Percentiles rank a stretch among this genome's conserved stretches.
Conservation (phyloP, 208 protist genomes). For the Trypanosoma boissoni region DNA sequence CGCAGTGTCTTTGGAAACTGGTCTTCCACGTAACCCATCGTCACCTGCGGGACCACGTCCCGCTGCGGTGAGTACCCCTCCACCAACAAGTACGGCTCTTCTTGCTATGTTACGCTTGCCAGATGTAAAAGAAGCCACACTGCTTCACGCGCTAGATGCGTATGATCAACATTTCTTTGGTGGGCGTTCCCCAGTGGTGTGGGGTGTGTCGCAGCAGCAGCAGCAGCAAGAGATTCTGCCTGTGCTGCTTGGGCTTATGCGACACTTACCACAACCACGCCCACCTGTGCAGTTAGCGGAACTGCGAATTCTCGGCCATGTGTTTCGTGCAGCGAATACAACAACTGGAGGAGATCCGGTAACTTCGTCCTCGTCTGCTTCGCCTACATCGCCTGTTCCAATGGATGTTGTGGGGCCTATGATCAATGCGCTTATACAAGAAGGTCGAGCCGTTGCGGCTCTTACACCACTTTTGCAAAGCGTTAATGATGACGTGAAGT, state of each 20-base stretch:
- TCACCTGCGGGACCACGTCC: too few species aligned
- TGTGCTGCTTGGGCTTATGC: constrained; percentile 50
- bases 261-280: constrained; percentile 68
- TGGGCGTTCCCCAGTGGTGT: constrained; percentile 13
- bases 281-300: constrained; percentile 76
- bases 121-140: constrained; percentile 72
- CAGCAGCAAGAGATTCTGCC: constrained; percentile 38
- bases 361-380: background rate
- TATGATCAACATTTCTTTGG: constrained; percentile 60
- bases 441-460: constrained; percentile 41
- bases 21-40: too few species aligned
- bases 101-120: constrained; percentile 66
- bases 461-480: constrained; percentile 75
- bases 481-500: constrained; percentile 92
- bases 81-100: constrained; percentile 43
- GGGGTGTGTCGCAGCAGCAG: constrained; percentile 17
- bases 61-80: constrained; percentile 3
- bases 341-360: background rate
- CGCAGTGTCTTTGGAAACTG: too few species aligned
- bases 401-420: constrained; percentile 30
- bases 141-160: constrained; percentile 67
- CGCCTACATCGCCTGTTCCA: constrained; percentile 19
- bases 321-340: constrained; percentile 42
- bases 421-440: constrained; percentile 44
- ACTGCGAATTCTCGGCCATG: constrained; percentile 55